Conservation (phyloP, 495 filamentous ascomycete genomes). For the Penicillium waksmanii region DNA sequence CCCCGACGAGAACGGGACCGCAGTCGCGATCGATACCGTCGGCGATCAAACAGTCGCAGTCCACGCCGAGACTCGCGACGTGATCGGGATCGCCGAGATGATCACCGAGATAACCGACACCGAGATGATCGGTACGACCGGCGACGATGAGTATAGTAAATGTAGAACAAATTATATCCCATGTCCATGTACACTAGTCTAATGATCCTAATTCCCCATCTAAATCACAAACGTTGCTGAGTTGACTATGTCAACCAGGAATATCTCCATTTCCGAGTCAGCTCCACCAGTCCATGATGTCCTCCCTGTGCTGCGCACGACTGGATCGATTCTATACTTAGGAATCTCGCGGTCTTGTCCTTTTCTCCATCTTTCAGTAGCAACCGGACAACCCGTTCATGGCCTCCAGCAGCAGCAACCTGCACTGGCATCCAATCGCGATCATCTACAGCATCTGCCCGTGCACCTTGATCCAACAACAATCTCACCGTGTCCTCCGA, state of each 20-base stretch:
- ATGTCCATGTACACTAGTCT: conserved; percentile 10
- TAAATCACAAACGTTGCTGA: too few relatives aligned
- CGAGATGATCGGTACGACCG: conserved; percentile 31
- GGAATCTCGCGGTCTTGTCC: neutral
- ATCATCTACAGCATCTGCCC: neutral
- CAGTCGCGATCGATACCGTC: conserved; percentile 26
- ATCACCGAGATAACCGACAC: neutral
- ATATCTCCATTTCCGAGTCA: conserved; percentile 3
- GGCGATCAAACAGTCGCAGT: conserved; percentile 57
- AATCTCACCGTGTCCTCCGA: neutral
- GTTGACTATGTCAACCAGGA: neutral
- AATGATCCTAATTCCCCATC: neutral
- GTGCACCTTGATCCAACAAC: neutral
- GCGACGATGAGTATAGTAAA: conserved; percentile 20
- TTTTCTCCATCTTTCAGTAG: neutral
- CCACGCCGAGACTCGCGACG: conserved; percentile 41
- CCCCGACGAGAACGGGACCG: neutral
- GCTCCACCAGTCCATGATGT: conserved; percentile 2
- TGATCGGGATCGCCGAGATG: conserved; percentile 29
- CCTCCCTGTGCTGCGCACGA: neutral
- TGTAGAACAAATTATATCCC: neutral
- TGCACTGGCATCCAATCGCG: neutral
- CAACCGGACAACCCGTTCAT: conserved; percentile 1
- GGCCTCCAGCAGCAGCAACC: neutral
- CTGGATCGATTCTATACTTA: neutral